Evolutionary conservation across 495 filamentous ascomycete species (phyloP), one percentile per base, ranked within the genome.

Genomic region (Penicillium chermesinum): DNA sequence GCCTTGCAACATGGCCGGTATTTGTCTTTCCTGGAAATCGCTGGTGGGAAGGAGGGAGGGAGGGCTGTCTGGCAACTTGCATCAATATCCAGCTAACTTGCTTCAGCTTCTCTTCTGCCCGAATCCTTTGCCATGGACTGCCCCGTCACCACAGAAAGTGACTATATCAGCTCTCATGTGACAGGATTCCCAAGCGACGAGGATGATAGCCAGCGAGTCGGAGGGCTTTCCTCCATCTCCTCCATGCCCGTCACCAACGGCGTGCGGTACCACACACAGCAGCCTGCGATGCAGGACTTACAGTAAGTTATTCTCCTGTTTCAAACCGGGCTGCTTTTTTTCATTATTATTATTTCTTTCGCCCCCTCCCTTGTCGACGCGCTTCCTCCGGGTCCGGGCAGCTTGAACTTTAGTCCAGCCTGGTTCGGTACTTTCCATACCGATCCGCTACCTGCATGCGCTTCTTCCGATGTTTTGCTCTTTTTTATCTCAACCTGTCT

Each of bases 181-280:
- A 58, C 65, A 39, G 59, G 63, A 19, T 72, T 67, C 53, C 46
- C 58, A 38, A 62, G 60, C 41, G 66, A 71, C n/a, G 70, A 71
- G 37, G 72, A 73, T n/a, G 70, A 69, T 38, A 55, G 42, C 52
- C 69, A 65, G 41, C 66, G 70, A 64, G 65, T 71, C 57, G 69
- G 67, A 59, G 62, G 56, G 42, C 60, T 75, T 49, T 59, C 65
- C 54, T 67, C 72, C 17, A 66, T 74, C 52, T 59, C 65, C 53
- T 67, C 72, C 17, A 67, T 74, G 53, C 61, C 70, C 59, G 65
- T 64, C 53, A 70, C 63, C 62, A 74, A 71, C 67, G 66, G 69
- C 61, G 58, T 72, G 56, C 60, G 66, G 57, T 75, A 73, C 67
- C 69, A 64, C 57, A 58, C 69, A 62, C 68, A 68, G 54, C 64